Base-by-base conservation (phyloP, 2,329 filamentous ascomycete genomes). In the Colletotrichum sp. region DNA sequence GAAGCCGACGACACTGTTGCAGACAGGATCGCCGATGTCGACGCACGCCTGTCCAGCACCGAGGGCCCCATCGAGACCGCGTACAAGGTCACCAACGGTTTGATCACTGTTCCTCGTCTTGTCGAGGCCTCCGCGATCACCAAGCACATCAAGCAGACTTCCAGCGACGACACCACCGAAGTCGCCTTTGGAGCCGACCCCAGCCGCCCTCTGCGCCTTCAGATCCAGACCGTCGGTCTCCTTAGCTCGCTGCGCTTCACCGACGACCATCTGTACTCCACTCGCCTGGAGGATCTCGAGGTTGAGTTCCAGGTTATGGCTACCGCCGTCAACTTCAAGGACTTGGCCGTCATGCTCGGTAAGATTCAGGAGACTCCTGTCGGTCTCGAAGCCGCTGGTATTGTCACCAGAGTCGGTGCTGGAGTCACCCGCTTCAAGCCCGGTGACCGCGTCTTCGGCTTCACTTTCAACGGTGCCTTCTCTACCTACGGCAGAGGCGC, bases 381-480 rank as follows among this genome's bases (percentile, higher is more conserved):
- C 13, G 82, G 81, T 13, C 69, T 79, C 7, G 82, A 85, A 34
- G 83, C 82, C 2, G 77, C 83, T 1, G 84, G 85, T 2, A 77
- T 81, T 10, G 81, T 86, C 3, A 77, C 79, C 1, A 80, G 79
- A 5, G 74, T 85, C 2, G 84, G 84, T 1, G 69, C 78, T 1
- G 78, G 82, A 10, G 82, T 77, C 7, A 67, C 77, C 6, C 71
- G 62, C 56, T 75, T 85, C 59, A 81, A 80, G 38, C 76, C 79
- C 8, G 83, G 84, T 36, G 84, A 85, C 43, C 77, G 79, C 1
- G 77, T 82, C 56, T 65, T 24, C 24, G 79, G 43, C 43, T 52
- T 79, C 1, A 67, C 80, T 9, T 77, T 77, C n/a, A 73, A 73
- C 16, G 69, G 69, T 16, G 72, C 75, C 9, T 74, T 81, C 16